Conservation (phyloP, 306 rosid species). For the Pachyrhizus erosus region DNA sequence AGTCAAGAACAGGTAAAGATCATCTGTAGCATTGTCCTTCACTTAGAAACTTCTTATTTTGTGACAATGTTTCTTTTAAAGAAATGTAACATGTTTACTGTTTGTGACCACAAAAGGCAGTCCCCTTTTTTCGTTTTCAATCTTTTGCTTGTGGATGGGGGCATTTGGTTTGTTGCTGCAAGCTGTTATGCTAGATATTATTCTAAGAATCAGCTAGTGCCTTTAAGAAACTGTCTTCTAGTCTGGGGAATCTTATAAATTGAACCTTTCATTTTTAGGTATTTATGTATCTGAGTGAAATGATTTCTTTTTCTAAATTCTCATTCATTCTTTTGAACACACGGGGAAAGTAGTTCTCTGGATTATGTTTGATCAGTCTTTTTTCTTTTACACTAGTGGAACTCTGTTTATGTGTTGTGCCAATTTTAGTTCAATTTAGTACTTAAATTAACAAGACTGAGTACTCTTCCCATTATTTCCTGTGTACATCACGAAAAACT, state of each 20-base stretch:
- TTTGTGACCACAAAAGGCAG: not conserved
- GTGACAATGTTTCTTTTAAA: not conserved
- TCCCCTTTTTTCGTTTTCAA: not conserved
- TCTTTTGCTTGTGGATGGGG: not conserved
- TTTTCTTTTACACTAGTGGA: not conserved
- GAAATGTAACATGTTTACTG: not conserved
- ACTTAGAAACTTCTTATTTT: constrained; percentile 15
- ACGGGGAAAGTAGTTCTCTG: not conserved
- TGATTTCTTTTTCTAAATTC: not conserved
- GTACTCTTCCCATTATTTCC: not conserved
- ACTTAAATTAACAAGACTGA: not conserved
- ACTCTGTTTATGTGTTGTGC: not conserved
- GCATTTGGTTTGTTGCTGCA: not conserved
- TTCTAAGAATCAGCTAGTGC: not conserved
- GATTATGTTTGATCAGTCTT: not conserved
- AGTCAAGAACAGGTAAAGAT: constrained; percentile 88
- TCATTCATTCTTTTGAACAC: not conserved
- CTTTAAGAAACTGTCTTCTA: constrained; percentile 5
- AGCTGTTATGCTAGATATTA: constrained; percentile 14
- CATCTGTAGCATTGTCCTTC: not conserved
- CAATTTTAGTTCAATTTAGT: not conserved
- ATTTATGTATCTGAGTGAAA: constrained; percentile 18
- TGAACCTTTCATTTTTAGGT: not conserved
- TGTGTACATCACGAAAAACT: no score
- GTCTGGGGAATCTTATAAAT: constrained; percentile 8